Percentiles rank a stretch among this genome's conserved stretches.
These are phyloP conservation scores for Sporopachydermia quercuum DNA, from an alignment of 805 yeast genomes.

Conservation along the genomic window DNA sequence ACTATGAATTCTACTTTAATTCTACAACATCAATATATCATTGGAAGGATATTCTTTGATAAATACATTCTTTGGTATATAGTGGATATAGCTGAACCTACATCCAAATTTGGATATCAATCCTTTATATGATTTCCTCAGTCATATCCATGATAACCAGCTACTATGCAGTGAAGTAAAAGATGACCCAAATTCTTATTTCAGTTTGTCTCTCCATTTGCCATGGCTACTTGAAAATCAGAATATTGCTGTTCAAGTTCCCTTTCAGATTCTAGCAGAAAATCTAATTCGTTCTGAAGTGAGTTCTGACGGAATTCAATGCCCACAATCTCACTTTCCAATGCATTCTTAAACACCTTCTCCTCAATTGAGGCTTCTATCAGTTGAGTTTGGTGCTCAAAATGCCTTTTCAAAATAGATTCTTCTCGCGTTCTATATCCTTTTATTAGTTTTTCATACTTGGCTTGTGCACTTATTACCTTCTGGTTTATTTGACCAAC, in stretches of 20 bases:
- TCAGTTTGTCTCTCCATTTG: too few species aligned
- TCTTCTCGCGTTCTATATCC: conserved; percentile 21
- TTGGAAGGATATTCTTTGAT: too few species aligned
- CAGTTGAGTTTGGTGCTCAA: conserved; percentile 9
- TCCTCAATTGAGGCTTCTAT: conserved; percentile 5
- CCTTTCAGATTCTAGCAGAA: conserved; percentile 12
- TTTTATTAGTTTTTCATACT: conserved; percentile 14
- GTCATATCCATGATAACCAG: too few species aligned
- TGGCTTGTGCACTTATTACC: conserved; percentile 7
- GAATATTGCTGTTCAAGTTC: background rate
- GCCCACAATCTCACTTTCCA: conserved; percentile 11
- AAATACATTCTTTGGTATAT: too few species aligned
- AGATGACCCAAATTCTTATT: too few species aligned
- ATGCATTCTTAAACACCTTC: conserved; percentile 8
- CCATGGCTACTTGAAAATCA: background rate
- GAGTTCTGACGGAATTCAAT: conserved; percentile 7
- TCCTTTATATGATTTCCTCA: too few species aligned
- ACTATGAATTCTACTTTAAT: too few species aligned
- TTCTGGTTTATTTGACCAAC: conserved; percentile 5
- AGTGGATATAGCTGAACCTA: too few species aligned
- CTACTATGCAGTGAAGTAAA: too few species aligned
- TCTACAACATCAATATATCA: too few species aligned
- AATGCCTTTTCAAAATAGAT: conserved; percentile 9
- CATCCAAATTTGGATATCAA: too few species aligned
- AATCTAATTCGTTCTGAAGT: conserved; percentile 14